Percentiles rank a stretch among this genome's conserved stretches.
Evolutionary conservation across 1,284 basidiomycete species (phyloP).

Genomic region (Coniferiporia sulphurascens): DNA sequence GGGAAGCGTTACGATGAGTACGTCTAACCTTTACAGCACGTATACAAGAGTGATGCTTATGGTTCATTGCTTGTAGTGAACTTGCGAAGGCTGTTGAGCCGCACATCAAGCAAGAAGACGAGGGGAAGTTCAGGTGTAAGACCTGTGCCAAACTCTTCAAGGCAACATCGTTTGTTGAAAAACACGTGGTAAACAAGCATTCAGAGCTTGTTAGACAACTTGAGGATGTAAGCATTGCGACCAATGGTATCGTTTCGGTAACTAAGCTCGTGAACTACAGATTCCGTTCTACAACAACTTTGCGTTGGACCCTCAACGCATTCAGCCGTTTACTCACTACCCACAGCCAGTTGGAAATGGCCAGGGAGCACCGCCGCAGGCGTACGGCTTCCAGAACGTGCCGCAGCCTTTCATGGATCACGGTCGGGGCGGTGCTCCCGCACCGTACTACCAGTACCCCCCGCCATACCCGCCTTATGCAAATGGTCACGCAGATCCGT

Average conservation of each 20-base stretch:
- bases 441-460: conserved; percentile 15
- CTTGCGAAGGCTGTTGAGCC: conserved; percentile 72
- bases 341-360: conserved; percentile 57
- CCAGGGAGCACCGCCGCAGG: conserved; percentile 70
- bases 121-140: conserved; percentile 93
- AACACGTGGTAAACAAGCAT: conserved; percentile 90
- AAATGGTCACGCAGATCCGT: conserved; percentile 46
- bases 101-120: conserved; percentile 88
- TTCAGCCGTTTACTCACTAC: conserved; percentile 79
- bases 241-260: conserved; percentile 11
- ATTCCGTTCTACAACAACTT: conserved; percentile 90
- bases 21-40: conserved; percentile 30
- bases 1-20: conserved; percentile 88
- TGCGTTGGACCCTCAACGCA: conserved; percentile 86
- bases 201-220: conserved; percentile 71
- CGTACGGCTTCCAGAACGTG: conserved; percentile 67
- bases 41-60: not conserved
- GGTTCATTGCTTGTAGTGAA: conserved; percentile 50
- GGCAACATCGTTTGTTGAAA: conserved; percentile 91
- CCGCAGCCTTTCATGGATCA: conserved; percentile 36
- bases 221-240: conserved; percentile 55
- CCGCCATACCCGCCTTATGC: conserved; percentile 37
- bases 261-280: conserved; percentile 38
- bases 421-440: conserved; percentile 31
- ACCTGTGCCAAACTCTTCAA: conserved; percentile 94